A percentile compares a stretch with the other conserved stretches of the same genome.
phyloP scores from a whole-genome alignment of 257 asterid genomes.

The Mentha longifolia region DNA sequence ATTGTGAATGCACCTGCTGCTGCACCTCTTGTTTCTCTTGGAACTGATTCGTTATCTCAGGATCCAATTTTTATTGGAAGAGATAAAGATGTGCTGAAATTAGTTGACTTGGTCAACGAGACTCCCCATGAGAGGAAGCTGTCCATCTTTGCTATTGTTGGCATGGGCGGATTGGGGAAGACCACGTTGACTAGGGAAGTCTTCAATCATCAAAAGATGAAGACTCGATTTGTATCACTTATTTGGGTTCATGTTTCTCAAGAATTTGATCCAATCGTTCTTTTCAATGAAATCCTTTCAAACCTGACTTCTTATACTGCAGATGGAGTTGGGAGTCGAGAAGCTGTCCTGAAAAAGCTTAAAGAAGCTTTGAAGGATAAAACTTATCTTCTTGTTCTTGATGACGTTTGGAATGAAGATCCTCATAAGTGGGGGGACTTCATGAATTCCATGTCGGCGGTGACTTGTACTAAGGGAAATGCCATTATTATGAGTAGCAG shows the following conservation, averaged over 20 bases:
- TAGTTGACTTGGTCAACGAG: too few species aligned
- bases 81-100: not conserved
- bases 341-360: not conserved
- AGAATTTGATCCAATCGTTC: too few species aligned
- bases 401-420: not conserved
- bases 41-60: too few species aligned
- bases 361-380: not conserved
- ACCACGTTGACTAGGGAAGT: too few species aligned
- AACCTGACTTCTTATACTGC: not conserved
- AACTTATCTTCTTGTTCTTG: not conserved
- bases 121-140: too few species aligned
- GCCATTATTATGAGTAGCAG: slow-evolving; percentile 32
- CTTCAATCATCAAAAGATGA: too few species aligned
- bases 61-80: not conserved
- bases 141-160: not conserved
- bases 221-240: too few species aligned
- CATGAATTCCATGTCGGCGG: not conserved
- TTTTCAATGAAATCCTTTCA: too few species aligned
- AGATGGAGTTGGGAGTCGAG: not conserved
- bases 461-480: slow-evolving; percentile 17
- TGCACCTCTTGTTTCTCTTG: too few species aligned
- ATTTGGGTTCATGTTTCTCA: too few species aligned
- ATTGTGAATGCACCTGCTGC: too few species aligned
- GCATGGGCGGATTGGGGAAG: slow-evolving; percentile 17
- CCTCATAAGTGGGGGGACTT: not conserved